Percentiles rank a stretch among this genome's conserved stretches.
phyloP scores from a whole-genome alignment of 495 filamentous ascomycete genomes.

The Aspergillus indologenus region DNA sequence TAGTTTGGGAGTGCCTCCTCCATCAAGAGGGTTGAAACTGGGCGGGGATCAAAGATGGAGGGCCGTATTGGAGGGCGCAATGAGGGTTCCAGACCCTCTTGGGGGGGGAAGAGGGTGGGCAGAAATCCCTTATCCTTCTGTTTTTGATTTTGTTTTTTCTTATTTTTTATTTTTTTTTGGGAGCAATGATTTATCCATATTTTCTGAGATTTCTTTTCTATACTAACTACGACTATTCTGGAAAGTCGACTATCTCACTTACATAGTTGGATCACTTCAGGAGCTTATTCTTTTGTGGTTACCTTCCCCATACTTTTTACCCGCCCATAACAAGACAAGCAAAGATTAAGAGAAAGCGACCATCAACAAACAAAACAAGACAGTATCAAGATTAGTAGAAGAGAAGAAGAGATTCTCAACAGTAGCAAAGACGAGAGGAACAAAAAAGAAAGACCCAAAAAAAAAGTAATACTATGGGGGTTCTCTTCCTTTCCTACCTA shows the following conservation, averaged over 20 bases:
- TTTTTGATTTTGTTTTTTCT: constrained; percentile 5
- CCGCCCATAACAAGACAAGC: neutral
- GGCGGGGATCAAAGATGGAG: constrained; percentile 11
- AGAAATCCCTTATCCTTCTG: constrained; percentile 6
- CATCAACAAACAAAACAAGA: no score
- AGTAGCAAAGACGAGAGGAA: neutral
- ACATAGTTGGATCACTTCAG: neutral
- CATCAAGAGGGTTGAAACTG: constrained; percentile 13
- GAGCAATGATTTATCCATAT: neutral
- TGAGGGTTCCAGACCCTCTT: constrained; percentile 11
- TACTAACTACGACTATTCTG: neutral
- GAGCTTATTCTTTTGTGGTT: neutral
- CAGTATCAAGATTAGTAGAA: no score
- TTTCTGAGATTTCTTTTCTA: no score
- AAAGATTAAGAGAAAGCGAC: no score
- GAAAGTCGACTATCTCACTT: neutral
- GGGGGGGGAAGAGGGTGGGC: constrained; percentile 8
- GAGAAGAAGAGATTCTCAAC: neutral
- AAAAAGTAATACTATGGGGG: neutral
- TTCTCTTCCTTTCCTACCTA: neutral
- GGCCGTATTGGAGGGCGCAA: constrained; percentile 6
- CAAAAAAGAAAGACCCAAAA: neutral
- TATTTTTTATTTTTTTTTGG: constrained; percentile 5
- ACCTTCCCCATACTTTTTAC: constrained; percentile 1
- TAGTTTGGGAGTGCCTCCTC: constrained; percentile 10